These are phyloP conservation scores for Apophysomyces variabilis DNA, from an alignment of 371 early-diverging fungal genomes.

Conservation along the genomic window DNA sequence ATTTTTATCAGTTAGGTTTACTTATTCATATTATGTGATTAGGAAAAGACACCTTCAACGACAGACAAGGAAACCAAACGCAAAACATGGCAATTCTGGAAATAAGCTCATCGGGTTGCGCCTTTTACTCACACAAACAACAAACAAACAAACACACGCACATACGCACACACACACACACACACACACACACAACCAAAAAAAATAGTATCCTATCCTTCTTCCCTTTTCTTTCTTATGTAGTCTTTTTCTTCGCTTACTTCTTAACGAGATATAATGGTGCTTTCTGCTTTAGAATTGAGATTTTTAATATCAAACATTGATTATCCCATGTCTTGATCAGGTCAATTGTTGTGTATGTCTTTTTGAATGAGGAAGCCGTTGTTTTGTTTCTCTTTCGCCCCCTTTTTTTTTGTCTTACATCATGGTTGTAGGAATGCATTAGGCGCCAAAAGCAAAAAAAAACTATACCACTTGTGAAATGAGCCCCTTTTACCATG, in stretches of 20 bases:
- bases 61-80: constrained; percentile 26
- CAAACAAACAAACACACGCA: no score
- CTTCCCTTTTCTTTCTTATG: background rate
- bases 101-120: constrained; percentile 8
- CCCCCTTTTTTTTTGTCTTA: no score
- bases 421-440: no score
- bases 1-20: background rate
- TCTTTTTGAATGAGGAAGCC: no score
- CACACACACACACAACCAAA: background rate
- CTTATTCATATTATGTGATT: background rate
- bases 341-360: no score
- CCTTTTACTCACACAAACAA: no score
- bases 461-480: no score
- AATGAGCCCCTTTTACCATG: no score
- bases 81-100: constrained; percentile 35
- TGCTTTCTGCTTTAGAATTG: constrained; percentile 3
- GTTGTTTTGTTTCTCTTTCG: no score
- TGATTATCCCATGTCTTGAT: no score
- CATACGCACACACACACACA: no score
- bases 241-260: constrained; percentile 1
- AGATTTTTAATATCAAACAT: background rate
- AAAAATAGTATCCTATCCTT: background rate
- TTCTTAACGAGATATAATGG: background rate
- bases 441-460: no score
- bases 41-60: constrained; percentile 10